Evolutionary conservation across 1,284 basidiomycete species (phyloP), one percentile per base, ranked within the genome.

Genomic region (Malassezia japonica): DNA sequence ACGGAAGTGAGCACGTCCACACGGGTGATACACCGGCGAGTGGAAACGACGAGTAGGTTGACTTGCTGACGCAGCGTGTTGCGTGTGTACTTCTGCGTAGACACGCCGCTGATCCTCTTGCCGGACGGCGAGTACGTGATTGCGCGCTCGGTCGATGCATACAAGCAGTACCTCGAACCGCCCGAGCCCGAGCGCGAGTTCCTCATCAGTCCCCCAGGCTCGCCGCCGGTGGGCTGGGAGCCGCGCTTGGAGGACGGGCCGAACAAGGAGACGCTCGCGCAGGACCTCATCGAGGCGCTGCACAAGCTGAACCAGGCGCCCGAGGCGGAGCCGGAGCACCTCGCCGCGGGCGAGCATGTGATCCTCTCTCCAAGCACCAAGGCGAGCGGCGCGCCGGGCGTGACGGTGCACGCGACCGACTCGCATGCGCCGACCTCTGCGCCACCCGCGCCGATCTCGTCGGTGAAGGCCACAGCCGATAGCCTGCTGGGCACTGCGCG

Each of bases 201-300:
- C 75, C 79, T 98, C 46, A 92, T 98, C 62, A 95, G 90, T 0
- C 92, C 92, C 0, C 94, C 94, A 1, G 94, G 92, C n/a, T 91
- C 87, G 0, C 92, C 94, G 0, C 92, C 92, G 0, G 83, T 94
- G 2, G 92, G 92, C 1, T 99, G 92, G 92, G 89, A 94, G 69
- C 88, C 82, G 25, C 81, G 90, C 55, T 77, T 78, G 36, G 94
- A 99, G 75, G 90, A 92, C 18, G 87, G 88, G 6, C 92, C 94
- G 0, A 98, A 99, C 70, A 73, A 78, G 6, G 76, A 81, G 4
- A 85, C 91, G 4, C 80, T 96, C 28, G 92, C 92, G 0, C 83
- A 87, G 21, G 92, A 98, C 70, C 80, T 98, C 60, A 86, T 89
- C 37, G 54, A 57, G 23, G 70, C 69, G 9, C 60, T 72, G 8